Evolutionary conservation across 176 grass and related monocot genomes (phyloP).

Genomic region (Phragmites australis): DNA sequence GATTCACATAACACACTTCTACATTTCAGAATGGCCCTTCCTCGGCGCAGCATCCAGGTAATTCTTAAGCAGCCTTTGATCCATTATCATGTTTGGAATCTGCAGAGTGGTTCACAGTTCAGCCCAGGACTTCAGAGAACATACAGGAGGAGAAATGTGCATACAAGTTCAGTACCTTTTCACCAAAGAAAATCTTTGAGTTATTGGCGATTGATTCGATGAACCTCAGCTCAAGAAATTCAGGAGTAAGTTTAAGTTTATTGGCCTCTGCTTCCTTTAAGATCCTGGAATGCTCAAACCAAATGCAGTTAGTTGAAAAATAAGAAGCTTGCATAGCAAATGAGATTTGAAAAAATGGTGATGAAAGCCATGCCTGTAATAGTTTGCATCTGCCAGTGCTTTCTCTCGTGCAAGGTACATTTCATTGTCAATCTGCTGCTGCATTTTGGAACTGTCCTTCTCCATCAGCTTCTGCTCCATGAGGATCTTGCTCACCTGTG

Average conservation of each 20-base stretch:
- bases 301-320: slow-evolving; percentile 12
- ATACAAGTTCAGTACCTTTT: slow-evolving; percentile 58
- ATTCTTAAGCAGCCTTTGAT: slow-evolving; percentile 69
- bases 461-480: slow-evolving; percentile 98
- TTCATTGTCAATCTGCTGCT: slow-evolving; percentile 93
- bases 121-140: not conserved
- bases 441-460: slow-evolving; percentile 84
- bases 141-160: slow-evolving; percentile 13
- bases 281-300: slow-evolving; percentile 53
- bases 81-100: slow-evolving; percentile 86
- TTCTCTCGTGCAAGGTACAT: slow-evolving; percentile 90
- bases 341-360: not conserved
- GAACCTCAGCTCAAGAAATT: slow-evolving; percentile 92
- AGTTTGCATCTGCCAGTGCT: slow-evolving; percentile 75
- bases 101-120: slow-evolving; percentile 29
- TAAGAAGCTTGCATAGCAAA: not conserved
- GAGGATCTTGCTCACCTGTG: slow-evolving; percentile 93
- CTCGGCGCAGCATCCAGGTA: slow-evolving; percentile 42
- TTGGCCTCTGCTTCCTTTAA: slow-evolving; percentile 95
- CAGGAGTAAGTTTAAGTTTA: slow-evolving; percentile 83
- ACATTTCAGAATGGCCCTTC: slow-evolving; percentile 40
- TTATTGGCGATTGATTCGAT: slow-evolving; percentile 95
- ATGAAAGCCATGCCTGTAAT: slow-evolving; percentile 63
- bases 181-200: slow-evolving; percentile 97
- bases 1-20: slow-evolving; percentile 16